Evolutionary conservation across 768 basidiomycete genomes (phyloP), one percentile per base, ranked within the genome.

Genomic region (Termitomyces sp.): DNA sequence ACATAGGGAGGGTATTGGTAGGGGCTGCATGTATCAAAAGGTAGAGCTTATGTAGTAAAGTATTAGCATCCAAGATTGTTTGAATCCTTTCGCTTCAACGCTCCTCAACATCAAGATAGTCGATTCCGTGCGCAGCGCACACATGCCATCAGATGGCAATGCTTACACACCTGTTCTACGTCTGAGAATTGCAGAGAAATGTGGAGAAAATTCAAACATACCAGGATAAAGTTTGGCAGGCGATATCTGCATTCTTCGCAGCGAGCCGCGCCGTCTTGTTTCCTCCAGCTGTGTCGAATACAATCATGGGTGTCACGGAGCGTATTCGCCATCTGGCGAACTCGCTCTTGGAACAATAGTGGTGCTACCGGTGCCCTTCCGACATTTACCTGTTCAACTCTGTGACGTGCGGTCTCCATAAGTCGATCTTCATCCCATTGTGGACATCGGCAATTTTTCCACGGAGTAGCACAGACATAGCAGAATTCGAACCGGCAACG

Each of bases 361-460:
- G 73, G 79, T 11, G 70, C 69, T 2, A 66, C 61, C 2, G 56
- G 61, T 4, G 62, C 64, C 14, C 63, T 64, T 57, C 2, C 75
- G 70, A 41, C 63, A 37, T 69, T 50, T 27, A 62, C 58, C 17
- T 56, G 59, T 41, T 74, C 65, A 23, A 77, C 79, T 44, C 73
- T 68, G 35, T 68, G 66, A 46, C 71, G 66, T 0, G 78, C 81
- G 4, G 67, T 74, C 5, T 56, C 67, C 27, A 65, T 14, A 0
- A 78, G 2, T 10, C 81, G 67, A 0, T 61, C 50, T 56, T 89
- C 87, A 7, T 89, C 85, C 85, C 86, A 89, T 44, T 84, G 84
- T 0, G 72, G 72, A 58, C 88, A 90, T 0, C 1, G 5, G 55
- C 88, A 91, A 0, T 69, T 76, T 69, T 83, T 87, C 87, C 87